A percentile compares a stretch with the other conserved stretches of the same genome.
Conservation (phyloP, 163 green algal species). For the Chlorella variabilis region DNA sequence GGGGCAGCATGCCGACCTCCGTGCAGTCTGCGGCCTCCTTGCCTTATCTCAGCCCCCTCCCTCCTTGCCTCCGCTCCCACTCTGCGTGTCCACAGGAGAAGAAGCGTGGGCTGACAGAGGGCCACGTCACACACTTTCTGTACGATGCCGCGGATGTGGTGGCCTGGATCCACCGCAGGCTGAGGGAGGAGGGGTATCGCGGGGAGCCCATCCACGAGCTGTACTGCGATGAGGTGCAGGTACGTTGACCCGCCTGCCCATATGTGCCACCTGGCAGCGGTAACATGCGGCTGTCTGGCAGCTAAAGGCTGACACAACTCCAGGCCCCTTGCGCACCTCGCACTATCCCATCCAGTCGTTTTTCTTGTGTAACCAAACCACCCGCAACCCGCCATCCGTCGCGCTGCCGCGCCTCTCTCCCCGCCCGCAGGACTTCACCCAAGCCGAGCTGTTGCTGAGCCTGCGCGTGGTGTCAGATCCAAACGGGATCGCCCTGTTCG, state of each 20-base stretch:
- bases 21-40: no score
- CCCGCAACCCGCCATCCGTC: no score
- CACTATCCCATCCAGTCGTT: no score
- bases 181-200: slow-evolving; percentile 56
- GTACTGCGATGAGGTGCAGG: slow-evolving; percentile 58
- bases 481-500: slow-evolving; percentile 64
- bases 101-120: slow-evolving; percentile 1
- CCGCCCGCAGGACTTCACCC: slow-evolving; percentile 71
- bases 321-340: no score
- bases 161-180: slow-evolving; percentile 61
- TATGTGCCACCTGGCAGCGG: no score
- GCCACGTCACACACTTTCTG: slow-evolving; percentile 28
- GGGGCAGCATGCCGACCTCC: no score
- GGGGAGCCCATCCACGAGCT: slow-evolving; percentile 67
- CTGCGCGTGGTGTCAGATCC: slow-evolving; percentile 58
- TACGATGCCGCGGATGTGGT: slow-evolving; percentile 78
- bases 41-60: no score
- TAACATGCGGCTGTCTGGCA: no score
- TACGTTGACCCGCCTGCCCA: neutral
- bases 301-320: no score
- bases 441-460: slow-evolving; percentile 72
- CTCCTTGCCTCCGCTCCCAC: no score
- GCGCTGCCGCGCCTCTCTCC: no score
- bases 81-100: slow-evolving; percentile 27
- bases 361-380: no score